phyloP scores from a whole-genome alignment of 441 rosid genomes.

The Bocquillonia castaneifolia region DNA sequence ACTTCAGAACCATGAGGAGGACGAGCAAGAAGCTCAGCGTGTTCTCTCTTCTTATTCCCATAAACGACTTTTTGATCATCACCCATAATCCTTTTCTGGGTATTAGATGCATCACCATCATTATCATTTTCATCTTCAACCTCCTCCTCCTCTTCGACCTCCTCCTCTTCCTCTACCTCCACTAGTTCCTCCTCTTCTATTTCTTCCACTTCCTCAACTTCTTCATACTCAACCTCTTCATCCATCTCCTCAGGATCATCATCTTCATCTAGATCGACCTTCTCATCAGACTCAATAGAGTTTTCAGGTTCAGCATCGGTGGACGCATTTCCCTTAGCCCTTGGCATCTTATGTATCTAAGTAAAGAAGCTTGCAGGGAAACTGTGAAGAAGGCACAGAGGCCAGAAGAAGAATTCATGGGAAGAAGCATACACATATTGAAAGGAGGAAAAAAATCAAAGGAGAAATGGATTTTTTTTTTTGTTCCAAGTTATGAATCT shows the following conservation, averaged over 20 bases:
- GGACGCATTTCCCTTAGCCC: constrained; percentile 58
- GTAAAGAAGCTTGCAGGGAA: constrained; percentile 73
- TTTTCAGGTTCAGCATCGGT: constrained; percentile 42
- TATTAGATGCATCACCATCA: constrained; percentile 28
- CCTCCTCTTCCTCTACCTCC: constrained; percentile 65
- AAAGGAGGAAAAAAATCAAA: constrained; percentile 83
- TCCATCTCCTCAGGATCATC: constrained; percentile 47
- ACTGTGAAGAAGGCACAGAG: constrained; percentile 86
- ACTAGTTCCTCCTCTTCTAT: constrained; percentile 66
- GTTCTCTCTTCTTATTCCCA: constrained; percentile 48
- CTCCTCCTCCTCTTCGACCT: constrained; percentile 33
- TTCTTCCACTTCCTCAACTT: constrained; percentile 62
- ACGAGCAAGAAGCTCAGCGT: constrained; percentile 66
- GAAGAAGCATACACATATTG: constrained; percentile 60
- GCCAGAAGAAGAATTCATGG: constrained; percentile 87
- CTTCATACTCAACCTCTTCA: constrained; percentile 53
- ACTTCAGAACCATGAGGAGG: constrained; percentile 99
- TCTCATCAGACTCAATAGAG: constrained; percentile 53
- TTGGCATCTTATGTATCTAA: constrained; percentile 80
- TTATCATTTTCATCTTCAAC: constrained; percentile 44
- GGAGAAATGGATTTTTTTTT: constrained; percentile 71
- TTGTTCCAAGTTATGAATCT: constrained; percentile 65
- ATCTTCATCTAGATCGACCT: constrained; percentile 79
- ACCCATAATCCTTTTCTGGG: constrained; percentile 17
- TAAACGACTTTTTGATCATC: constrained; percentile 24